Percentiles rank a stretch among this genome's conserved stretches.
Conservation (phyloP, 495 filamentous ascomycete genomes). For the Clavariopsis aquatica region DNA sequence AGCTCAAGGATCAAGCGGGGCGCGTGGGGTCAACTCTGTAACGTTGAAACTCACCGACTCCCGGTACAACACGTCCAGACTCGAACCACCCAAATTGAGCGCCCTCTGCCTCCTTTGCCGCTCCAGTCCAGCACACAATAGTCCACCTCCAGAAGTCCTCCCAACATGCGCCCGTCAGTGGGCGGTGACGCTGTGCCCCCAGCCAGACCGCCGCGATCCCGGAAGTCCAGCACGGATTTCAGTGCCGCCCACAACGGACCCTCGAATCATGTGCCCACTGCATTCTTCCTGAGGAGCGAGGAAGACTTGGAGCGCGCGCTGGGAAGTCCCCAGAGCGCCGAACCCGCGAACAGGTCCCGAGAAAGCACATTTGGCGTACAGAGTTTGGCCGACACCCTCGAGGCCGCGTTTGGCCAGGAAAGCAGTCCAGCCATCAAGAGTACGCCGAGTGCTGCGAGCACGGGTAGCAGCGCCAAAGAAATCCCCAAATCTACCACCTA, state of each 20-base stretch:
- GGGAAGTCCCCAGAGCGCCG: constrained; percentile 13
- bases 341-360: constrained; percentile 9
- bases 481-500: constrained; percentile 1
- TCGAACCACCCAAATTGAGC: background rate
- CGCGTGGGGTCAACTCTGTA: constrained; percentile 3
- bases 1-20: background rate
- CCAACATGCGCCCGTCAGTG: constrained; percentile 30
- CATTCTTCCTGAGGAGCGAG: constrained; percentile 47
- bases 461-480: background rate
- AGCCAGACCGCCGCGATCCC: constrained; percentile 24
- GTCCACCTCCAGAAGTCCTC: background rate
- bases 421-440: constrained; percentile 42
- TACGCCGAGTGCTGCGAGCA: constrained; percentile 26
- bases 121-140: background rate
- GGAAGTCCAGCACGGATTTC: constrained; percentile 38
- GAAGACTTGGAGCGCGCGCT: constrained; percentile 41
- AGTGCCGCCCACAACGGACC: constrained; percentile 23
- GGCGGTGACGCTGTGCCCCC: constrained; percentile 34
- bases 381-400: constrained; percentile 61
- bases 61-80: background rate
- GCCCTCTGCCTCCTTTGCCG: background rate
- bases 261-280: constrained; percentile 41
- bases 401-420: constrained; percentile 40
- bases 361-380: constrained; percentile 58
- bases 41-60: no score